Evolutionary conservation across 1,284 basidiomycete species (phyloP).

Genomic region (Ceratobasidium theobromae): DNA sequence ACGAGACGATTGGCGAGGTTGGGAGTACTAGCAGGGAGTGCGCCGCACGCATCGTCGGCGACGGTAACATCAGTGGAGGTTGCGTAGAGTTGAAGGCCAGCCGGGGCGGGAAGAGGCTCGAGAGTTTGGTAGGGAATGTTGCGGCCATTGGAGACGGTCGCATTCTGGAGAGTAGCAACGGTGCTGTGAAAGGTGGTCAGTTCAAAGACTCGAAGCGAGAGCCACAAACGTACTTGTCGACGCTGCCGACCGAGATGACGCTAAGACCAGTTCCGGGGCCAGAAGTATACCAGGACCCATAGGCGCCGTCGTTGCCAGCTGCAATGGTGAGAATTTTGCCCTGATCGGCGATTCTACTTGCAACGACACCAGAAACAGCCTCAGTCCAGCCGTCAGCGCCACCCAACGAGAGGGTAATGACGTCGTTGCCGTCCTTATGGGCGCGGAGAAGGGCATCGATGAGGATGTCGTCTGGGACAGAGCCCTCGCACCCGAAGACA

Average conservation of each 20-base stretch:
- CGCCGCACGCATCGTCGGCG: slow-evolving; percentile 55
- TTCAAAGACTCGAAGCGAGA: background rate
- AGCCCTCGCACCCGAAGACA: slow-evolving; percentile 30
- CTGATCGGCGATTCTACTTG: slow-evolving; percentile 41
- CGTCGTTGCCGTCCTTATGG: slow-evolving; percentile 44
- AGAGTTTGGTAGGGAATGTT: slow-evolving; percentile 36
- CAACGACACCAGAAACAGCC: slow-evolving; percentile 42
- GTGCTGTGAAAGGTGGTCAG: slow-evolving; percentile 7
- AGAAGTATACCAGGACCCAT: slow-evolving; percentile 34
- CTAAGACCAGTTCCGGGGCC: slow-evolving; percentile 31
- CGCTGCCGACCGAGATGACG: slow-evolving; percentile 35
- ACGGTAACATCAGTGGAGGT: slow-evolving; percentile 39
- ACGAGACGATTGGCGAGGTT: slow-evolving; percentile 53
- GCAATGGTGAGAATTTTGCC: slow-evolving; percentile 41
- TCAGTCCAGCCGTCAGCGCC: slow-evolving; percentile 42
- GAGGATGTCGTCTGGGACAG: slow-evolving; percentile 24
- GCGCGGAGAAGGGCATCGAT: slow-evolving; percentile 35
- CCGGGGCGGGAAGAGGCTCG: slow-evolving; percentile 32
- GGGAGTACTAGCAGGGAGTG: slow-evolving; percentile 55
- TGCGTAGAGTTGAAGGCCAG: slow-evolving; percentile 38
- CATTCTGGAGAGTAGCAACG: slow-evolving; percentile 20
- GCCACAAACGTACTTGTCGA: slow-evolving; percentile 34
- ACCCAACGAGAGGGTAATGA: slow-evolving; percentile 48
- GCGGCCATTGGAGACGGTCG: slow-evolving; percentile 18
- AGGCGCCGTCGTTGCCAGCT: slow-evolving; percentile 34